A percentile compares a stretch with the other conserved stretches of the same genome.
These are phyloP conservation scores for Rhizopus stolonifer DNA, from an alignment of 371 early-diverging fungal genomes.

Conservation along the genomic window DNA sequence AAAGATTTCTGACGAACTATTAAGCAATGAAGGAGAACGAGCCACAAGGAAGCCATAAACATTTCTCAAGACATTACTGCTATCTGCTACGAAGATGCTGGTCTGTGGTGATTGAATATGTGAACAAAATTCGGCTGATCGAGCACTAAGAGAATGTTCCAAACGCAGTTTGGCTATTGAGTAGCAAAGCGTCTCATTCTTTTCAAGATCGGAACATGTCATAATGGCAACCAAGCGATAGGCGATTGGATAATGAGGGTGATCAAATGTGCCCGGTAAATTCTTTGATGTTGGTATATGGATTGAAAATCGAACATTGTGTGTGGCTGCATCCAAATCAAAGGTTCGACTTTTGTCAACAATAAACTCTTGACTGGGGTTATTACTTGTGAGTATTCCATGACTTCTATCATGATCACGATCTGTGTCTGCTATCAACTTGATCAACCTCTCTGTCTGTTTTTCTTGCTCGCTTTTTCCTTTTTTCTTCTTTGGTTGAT, in stretches of 20 bases:
- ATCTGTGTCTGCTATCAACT: slow-evolving; percentile 2
- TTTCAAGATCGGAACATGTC: not conserved
- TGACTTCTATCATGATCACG: not conserved
- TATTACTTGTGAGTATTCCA: not conserved
- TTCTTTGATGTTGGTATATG: slow-evolving; percentile 2
- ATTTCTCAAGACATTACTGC: not conserved
- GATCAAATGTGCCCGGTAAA: slow-evolving; percentile 13
- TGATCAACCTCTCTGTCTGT: slow-evolving; percentile 10
- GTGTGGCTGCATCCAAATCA: not conserved
- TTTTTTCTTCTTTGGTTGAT: not conserved
- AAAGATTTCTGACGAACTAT: too few species aligned
- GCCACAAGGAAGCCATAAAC: not conserved
- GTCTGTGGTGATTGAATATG: slow-evolving; percentile 1
- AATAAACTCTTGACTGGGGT: not conserved
- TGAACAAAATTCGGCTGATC: not conserved
- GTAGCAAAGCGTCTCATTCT: slow-evolving; percentile 4
- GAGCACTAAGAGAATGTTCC: slow-evolving; percentile 2
- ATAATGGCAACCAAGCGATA: slow-evolving; percentile 11
- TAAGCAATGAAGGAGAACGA: not conserved
- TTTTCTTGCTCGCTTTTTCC: slow-evolving; percentile 3
- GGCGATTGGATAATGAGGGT: slow-evolving; percentile 12
- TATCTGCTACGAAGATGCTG: not conserved
- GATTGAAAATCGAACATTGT: slow-evolving; percentile 13
- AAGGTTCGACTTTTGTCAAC: slow-evolving; percentile 1
- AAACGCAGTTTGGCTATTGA: slow-evolving; percentile 7